These are phyloP conservation scores for Pseudisothecium myosuroides DNA, from an alignment of 225 moss, liverwort and hornwort genomes.

Conservation along the genomic window DNA sequence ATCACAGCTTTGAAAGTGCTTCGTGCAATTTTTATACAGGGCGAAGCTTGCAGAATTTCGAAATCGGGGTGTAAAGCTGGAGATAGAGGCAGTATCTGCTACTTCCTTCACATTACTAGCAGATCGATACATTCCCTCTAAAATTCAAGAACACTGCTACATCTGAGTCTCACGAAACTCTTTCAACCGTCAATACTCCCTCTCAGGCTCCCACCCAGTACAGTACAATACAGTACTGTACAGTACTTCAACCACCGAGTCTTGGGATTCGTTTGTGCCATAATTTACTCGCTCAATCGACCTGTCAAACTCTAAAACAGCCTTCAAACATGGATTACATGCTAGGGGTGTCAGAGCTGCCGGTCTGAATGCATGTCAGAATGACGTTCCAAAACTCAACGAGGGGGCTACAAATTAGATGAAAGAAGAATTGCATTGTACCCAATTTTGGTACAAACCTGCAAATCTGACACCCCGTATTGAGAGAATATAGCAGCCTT, in stretches of 20 bases:
- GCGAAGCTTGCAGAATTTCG: conserved; percentile 34
- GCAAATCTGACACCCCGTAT: neutral
- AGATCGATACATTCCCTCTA: conserved; percentile 45
- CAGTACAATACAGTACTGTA: neutral
- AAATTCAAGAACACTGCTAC: conserved; percentile 24
- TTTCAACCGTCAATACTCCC: neutral
- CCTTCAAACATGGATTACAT: neutral
- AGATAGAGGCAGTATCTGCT: conserved; percentile 59
- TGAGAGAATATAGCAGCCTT: neutral
- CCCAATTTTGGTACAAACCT: neutral
- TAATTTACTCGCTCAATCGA: neutral
- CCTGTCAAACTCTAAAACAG: neutral
- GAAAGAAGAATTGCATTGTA: neutral
- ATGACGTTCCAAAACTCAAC: neutral
- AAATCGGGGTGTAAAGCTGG: conserved; percentile 33
- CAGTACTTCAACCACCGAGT: neutral
- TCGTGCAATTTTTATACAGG: conserved; percentile 15
- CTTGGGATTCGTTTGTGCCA: neutral
- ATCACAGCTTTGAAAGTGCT: neutral
- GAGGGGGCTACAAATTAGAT: neutral
- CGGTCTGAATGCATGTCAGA: neutral
- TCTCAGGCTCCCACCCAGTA: neutral
- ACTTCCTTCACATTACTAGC: conserved; percentile 38
- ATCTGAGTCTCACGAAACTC: neutral
- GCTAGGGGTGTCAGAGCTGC: neutral